phyloP scores from a whole-genome alignment of 192 early-diverging fungal genomes.

The Backusella parvicylindrica region DNA sequence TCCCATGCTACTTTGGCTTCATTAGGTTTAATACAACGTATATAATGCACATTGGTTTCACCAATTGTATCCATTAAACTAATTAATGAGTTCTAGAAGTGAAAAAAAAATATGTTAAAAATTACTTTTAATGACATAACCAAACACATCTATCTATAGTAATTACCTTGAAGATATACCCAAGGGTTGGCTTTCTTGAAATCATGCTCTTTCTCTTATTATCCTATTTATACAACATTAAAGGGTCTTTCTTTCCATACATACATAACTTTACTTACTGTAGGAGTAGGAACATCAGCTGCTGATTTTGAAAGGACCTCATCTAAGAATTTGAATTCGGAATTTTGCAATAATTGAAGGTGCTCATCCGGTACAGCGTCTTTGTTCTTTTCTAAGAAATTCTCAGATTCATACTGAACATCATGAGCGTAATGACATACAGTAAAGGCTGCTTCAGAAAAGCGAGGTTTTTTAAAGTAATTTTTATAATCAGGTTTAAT shows the following conservation, averaged over 20 bases:
- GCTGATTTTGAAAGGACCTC: conserved; percentile 67
- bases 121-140: neutral
- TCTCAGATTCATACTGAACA: conserved; percentile 91
- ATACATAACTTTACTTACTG: conserved; percentile 6
- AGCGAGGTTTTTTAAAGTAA: conserved; percentile 92
- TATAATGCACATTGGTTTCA: conserved; percentile 92
- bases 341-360: conserved; percentile 71
- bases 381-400: conserved; percentile 99
- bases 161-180: conserved; percentile 7
- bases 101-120: neutral
- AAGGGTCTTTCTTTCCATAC: neutral
- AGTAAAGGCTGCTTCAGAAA: conserved; percentile 84
- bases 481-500: conserved; percentile 53
- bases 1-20: conserved; percentile 89
- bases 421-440: conserved; percentile 95
- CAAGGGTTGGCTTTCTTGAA: conserved; percentile 84
- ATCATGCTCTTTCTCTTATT: conserved; percentile 51
- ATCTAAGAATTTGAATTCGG: conserved; percentile 75
- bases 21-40: conserved; percentile 99
- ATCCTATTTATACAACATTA: neutral
- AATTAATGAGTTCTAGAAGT: conserved; percentile 67
- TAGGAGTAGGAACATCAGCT: conserved; percentile 17
- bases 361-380: conserved; percentile 98
- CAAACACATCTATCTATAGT: neutral
- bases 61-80: conserved; percentile 94